Conservation (phyloP, 805 yeast species). For the Candida mattraensis region DNA sequence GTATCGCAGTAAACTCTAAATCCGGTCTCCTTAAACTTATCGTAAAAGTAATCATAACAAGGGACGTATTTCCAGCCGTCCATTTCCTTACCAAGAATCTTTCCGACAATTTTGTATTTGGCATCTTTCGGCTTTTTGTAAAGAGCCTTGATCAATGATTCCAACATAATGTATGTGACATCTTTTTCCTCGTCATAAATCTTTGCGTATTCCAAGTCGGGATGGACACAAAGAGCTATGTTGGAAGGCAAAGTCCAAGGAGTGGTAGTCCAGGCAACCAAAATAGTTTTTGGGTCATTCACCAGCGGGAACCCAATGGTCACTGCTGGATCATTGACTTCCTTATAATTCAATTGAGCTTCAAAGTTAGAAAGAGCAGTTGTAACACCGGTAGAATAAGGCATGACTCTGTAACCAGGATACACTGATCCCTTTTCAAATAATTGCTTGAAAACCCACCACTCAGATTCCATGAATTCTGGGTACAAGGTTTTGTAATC, state of each 20-base stretch:
- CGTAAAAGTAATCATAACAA: constrained; percentile 76
- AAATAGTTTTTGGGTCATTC: constrained; percentile 75
- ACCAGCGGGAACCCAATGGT: constrained; percentile 83
- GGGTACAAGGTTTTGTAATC: constrained; percentile 98
- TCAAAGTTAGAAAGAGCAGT: constrained; percentile 97
- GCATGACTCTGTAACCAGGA: constrained; percentile 97
- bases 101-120: constrained; percentile 79
- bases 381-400: constrained; percentile 95
- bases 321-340: constrained; percentile 94
- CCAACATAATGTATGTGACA: constrained; percentile 79
- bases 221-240: constrained; percentile 87
- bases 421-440: constrained; percentile 85
- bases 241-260: constrained; percentile 99
- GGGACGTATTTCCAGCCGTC: constrained; percentile 82
- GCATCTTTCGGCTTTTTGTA: constrained; percentile 95
- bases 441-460: constrained; percentile 97
- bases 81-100: constrained; percentile 74
- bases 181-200: constrained; percentile 86
- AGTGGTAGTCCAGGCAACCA: constrained; percentile 99
- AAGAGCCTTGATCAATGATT: constrained; percentile 74
- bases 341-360: constrained; percentile 98
- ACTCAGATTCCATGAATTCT: constrained; percentile 93
- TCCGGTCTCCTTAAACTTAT: constrained; percentile 70
- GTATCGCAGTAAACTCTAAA: constrained; percentile 80
- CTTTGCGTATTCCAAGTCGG: constrained; percentile 87